Evolutionary conservation across 2,329 filamentous ascomycete genomes (phyloP).

Genomic region (Fusarium caatingaense): DNA sequence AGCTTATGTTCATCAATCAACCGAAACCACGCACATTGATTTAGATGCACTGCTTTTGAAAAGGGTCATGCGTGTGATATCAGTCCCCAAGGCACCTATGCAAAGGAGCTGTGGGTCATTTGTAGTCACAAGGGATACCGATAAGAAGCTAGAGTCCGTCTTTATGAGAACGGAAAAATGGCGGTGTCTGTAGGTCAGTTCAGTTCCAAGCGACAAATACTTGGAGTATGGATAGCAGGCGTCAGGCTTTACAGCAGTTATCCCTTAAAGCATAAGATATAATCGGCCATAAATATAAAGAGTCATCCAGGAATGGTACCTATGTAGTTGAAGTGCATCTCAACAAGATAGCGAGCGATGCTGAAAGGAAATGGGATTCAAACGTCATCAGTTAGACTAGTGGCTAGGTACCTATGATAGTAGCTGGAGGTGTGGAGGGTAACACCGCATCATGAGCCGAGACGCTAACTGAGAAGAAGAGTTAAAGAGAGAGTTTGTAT

Average conservation of each 20-base stretch:
- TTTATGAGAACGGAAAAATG: background rate
- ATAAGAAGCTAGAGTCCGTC: constrained; percentile 7
- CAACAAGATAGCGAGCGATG: constrained; percentile 6
- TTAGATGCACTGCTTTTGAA: constrained; percentile 9
- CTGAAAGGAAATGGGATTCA: background rate
- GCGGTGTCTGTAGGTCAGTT: background rate
- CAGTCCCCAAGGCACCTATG: background rate
- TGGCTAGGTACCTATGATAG: background rate
- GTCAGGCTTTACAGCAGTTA: background rate
- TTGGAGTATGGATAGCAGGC: background rate
- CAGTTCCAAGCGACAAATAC: background rate
- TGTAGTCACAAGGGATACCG: constrained; percentile 20
- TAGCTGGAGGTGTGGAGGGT: constrained; percentile 10
- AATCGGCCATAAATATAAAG: background rate
- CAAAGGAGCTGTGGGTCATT: constrained; percentile 15
- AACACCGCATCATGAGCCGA: constrained; percentile 23
- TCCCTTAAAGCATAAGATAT: background rate
- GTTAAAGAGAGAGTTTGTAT: background rate
- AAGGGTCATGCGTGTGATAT: constrained; percentile 24
- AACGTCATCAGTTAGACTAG: constrained; percentile 24
- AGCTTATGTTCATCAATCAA: background rate
- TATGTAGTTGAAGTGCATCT: background rate
- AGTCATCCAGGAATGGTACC: background rate
- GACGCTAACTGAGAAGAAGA: constrained; percentile 1
- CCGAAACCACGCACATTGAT: background rate